phyloP scores from a whole-genome alignment of 2,329 filamentous ascomycete genomes.

The Cladosporium sphaerospermum region DNA sequence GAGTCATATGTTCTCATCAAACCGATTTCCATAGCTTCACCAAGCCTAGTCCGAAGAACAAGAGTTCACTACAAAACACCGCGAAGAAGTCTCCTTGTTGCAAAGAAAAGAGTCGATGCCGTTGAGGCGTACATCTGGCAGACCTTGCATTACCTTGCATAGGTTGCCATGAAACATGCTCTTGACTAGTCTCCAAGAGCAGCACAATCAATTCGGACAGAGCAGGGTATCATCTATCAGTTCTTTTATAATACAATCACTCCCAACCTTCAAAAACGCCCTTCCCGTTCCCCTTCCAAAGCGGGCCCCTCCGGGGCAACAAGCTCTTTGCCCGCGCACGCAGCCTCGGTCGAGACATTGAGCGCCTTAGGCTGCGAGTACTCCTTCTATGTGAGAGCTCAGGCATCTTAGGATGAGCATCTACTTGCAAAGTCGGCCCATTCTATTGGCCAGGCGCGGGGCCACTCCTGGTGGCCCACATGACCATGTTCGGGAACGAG shows the following conservation, averaged over 20 bases:
- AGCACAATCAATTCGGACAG: neutral
- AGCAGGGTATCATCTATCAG: neutral
- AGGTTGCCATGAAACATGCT: too few relatives aligned
- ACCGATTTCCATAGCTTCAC: too few relatives aligned
- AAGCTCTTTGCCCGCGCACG: neutral
- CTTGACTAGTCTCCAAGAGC: too few relatives aligned
- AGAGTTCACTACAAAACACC: too few relatives aligned
- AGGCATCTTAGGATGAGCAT: neutral
- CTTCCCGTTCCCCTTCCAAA: slow-evolving; percentile 2
- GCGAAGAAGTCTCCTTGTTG: too few relatives aligned
- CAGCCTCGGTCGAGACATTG: neutral
- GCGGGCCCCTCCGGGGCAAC: neutral
- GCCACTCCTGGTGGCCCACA: slow-evolving; percentile 16
- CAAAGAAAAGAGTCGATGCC: too few relatives aligned
- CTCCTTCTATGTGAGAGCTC: neutral
- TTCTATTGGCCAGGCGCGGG: neutral
- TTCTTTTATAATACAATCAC: neutral
- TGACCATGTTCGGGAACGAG: slow-evolving; percentile 67
- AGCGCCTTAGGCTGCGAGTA: neutral
- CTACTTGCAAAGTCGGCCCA: neutral
- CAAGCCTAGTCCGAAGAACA: too few relatives aligned
- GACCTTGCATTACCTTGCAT: too few relatives aligned
- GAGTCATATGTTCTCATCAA: too few relatives aligned
- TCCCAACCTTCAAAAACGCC: neutral
- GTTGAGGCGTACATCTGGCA: too few relatives aligned